Conservation (phyloP, 495 filamentous ascomycete species). For the Daldinia vernicosa region DNA sequence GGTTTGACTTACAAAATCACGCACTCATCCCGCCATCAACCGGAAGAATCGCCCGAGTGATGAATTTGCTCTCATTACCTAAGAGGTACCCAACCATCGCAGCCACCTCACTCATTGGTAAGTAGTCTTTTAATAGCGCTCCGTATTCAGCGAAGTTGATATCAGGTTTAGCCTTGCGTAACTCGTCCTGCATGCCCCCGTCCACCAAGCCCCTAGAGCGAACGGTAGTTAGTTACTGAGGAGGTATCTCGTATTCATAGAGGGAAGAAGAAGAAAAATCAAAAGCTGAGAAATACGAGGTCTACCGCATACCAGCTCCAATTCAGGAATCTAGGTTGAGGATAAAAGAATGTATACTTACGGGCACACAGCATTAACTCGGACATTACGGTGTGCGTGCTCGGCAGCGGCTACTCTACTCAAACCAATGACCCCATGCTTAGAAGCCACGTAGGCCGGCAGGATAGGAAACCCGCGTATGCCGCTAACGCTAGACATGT, state of each 20-base stretch:
- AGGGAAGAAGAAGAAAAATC: too few species aligned
- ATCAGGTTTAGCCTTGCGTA: slow-evolving; percentile 38
- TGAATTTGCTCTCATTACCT: slow-evolving; percentile 60
- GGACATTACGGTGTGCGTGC: slow-evolving; percentile 54
- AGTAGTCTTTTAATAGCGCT: slow-evolving; percentile 52
- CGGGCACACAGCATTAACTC: slow-evolving; percentile 66
- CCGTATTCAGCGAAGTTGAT: slow-evolving; percentile 26
- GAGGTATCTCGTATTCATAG: background rate
- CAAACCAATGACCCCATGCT: slow-evolving; percentile 66
- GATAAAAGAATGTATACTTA: slow-evolving; percentile 41
- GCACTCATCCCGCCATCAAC: slow-evolving; percentile 32
- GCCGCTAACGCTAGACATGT: slow-evolving; percentile 59
- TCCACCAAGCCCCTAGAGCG: slow-evolving; percentile 8
- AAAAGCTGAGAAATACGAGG: background rate
- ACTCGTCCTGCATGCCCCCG: slow-evolving; percentile 55
- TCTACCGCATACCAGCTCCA: background rate
- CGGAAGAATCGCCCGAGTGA: slow-evolving; percentile 46
- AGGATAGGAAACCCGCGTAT: slow-evolving; percentile 51
- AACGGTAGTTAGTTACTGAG: background rate
- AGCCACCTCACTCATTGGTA: slow-evolving; percentile 61
- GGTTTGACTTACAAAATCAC: background rate
- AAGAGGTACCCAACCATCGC: slow-evolving; percentile 61
- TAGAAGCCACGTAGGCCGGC: slow-evolving; percentile 60
- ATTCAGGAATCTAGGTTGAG: background rate
- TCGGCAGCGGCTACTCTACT: slow-evolving; percentile 62